These are phyloP conservation scores for Amborella trichopoda DNA, from an alignment of 164 flowering plant species.

Conservation along the genomic window DNA sequence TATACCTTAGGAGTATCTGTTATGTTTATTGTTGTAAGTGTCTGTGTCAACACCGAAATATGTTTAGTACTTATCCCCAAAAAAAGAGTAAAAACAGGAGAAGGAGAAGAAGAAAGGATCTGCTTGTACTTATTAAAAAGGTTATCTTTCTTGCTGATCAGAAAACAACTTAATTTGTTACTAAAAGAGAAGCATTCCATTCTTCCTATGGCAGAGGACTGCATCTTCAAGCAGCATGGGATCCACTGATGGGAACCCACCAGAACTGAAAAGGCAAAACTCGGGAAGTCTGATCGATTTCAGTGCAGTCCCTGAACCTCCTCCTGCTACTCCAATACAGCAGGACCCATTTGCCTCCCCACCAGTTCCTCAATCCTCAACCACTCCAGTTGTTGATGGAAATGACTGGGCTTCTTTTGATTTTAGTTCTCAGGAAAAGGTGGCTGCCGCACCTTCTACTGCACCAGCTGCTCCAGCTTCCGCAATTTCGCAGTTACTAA, in stretches of 20 bases:
- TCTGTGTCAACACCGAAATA: too few relatives aligned
- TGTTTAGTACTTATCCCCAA: too few relatives aligned
- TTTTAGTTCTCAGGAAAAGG: conserved; percentile 26
- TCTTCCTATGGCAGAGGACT: conserved; percentile 71
- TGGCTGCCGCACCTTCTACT: conserved; percentile 31
- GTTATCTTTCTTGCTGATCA: too few relatives aligned
- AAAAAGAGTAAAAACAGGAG: too few relatives aligned
- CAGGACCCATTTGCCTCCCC: conserved; percentile 12
- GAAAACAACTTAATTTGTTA: too few relatives aligned
- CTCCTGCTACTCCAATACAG: conserved; percentile 26
- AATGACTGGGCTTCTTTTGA: conserved; percentile 94
- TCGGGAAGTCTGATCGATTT: conserved; percentile 79
- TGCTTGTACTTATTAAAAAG: too few relatives aligned
- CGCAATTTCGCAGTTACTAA: conserved; percentile 42
- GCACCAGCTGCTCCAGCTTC: conserved; percentile 41
- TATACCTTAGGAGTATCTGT: too few relatives aligned
- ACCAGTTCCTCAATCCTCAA: conserved; percentile 24
- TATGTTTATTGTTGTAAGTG: too few relatives aligned
- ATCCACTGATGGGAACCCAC: conserved; percentile 41
- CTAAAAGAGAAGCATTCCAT: too few relatives aligned
- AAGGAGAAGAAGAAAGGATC: too few relatives aligned
- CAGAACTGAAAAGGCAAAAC: conserved; percentile 42
- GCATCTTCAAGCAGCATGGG: conserved; percentile 81
- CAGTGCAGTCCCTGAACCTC: conserved; percentile 71
- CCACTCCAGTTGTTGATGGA: conserved; percentile 22